Base-by-base conservation (phyloP, 1,139 yeast genomes). In the Magnusiomyces ingens region DNA sequence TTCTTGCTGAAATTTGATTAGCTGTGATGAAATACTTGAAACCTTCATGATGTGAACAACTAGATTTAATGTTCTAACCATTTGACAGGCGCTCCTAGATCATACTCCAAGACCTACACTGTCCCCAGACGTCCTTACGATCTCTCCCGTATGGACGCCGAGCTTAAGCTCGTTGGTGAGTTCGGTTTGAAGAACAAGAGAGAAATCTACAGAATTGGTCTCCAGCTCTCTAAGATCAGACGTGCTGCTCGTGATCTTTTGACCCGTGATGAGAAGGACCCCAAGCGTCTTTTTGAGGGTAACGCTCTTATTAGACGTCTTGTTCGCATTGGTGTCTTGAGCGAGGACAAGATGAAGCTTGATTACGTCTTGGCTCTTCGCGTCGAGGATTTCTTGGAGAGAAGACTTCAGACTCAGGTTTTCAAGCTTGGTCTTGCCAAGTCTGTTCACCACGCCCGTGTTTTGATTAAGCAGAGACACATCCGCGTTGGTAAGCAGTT, bases 171-270 rank as follows among this genome's bases (percentile, higher is more conserved):
- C 73, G 97, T 95, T 72, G 99, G 99, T 84, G 99, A 93, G 81
- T 93, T 79, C 86, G 99, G 99, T 84, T 86, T 93, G 75, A 91
- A 90, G 83, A 93, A 94, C 97, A 93, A 93, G 91, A 89, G 95
- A 77, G 99, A 93, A 81, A 89, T 93, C 78, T 90, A 91, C 95
- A 87, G 97, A 84, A 88, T 91, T 76, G 91, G 90, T 76, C 89
- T 85, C 85, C 97, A 93, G 81, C 89, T 93, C 75, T 93, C 99
- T 66, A 93, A 93, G 86, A 93, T 93, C 76, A 93, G 99, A 84
- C 90, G 99, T 84, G 99, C 99, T 76, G 99, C 99, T 75, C 96
- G 99, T 86, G 98, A 94, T 75, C 84, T 93, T 74, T 86, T 93
- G 79, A 93, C 99, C 81, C 90, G 97, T 83, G 99, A 93, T 72